These are phyloP conservation scores for Solanum bukasovii DNA, from an alignment of 257 asterid species.

Conservation along the genomic window DNA sequence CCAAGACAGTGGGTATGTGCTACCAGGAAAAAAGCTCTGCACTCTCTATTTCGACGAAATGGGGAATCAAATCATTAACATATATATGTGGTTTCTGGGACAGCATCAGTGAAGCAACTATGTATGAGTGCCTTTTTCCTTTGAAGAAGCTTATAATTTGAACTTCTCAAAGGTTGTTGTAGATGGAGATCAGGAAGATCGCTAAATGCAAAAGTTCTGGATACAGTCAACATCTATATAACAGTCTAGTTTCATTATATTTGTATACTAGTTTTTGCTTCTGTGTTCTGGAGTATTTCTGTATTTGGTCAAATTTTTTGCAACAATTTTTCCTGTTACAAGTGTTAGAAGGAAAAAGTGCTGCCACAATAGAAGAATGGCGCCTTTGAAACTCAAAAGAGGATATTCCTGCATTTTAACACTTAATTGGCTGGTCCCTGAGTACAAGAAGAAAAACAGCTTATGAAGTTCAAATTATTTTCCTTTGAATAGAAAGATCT, in stretches of 20 bases:
- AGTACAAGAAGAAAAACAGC: background rate
- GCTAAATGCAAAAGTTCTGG: background rate
- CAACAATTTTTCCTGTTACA: background rate
- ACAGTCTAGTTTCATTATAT: background rate
- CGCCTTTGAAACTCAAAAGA: background rate
- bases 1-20: constrained; percentile 88
- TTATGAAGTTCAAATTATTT: background rate
- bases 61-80: background rate
- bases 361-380: background rate
- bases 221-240: background rate
- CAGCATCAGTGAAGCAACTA: background rate
- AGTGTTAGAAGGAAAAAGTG: background rate
- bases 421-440: background rate
- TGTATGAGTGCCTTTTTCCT: background rate
- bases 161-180: background rate
- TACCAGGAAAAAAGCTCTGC: constrained; percentile 28
- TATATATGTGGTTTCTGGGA: background rate
- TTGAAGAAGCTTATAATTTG: background rate
- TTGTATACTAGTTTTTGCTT: background rate
- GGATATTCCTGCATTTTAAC: background rate
- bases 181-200: background rate
- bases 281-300: background rate
- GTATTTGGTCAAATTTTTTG: background rate
- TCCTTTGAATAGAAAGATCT: background rate
- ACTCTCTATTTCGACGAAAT: constrained; percentile 7